Evolutionary conservation across 75 land plant species (phyloP).

Genomic region (Cryptomeria japonica): DNA sequence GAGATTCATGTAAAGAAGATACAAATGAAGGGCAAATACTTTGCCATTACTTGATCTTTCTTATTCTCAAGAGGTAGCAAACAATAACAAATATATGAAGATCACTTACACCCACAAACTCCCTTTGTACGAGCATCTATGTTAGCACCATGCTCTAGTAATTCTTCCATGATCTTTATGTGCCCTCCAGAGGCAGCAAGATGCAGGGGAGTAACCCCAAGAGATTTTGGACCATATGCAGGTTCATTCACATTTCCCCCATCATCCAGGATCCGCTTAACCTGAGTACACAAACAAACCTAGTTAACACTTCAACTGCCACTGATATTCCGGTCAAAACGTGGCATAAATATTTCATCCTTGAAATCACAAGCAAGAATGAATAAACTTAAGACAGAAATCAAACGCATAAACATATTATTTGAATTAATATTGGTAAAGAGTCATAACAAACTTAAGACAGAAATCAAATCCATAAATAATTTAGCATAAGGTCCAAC

Average conservation of each 20-base stretch:
- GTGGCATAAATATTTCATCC: too few species aligned
- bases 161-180: conserved; percentile 79
- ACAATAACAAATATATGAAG: neutral
- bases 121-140: conserved; percentile 96
- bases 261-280: conserved; percentile 56
- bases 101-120: conserved; percentile 79
- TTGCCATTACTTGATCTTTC: too few species aligned
- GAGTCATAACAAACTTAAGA: too few species aligned
- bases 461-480: too few species aligned
- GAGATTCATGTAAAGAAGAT: too few species aligned
- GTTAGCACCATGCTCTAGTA: conserved; percentile 88
- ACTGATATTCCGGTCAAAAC: too few species aligned
- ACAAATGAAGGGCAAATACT: neutral
- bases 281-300: neutral
- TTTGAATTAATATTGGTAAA: too few species aligned
- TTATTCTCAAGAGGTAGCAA: neutral
- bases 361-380: too few species aligned
- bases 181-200: conserved; percentile 98
- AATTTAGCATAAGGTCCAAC: too few species aligned
- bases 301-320: too few species aligned
- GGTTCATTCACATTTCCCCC: conserved; percentile 83
- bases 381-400: too few species aligned
- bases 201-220: conserved; percentile 87
- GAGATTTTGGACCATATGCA: conserved; percentile 82
- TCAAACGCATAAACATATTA: too few species aligned